These are phyloP conservation scores for Gamarada debralockiae DNA, from an alignment of 495 filamentous ascomycete species.

Conservation along the genomic window DNA sequence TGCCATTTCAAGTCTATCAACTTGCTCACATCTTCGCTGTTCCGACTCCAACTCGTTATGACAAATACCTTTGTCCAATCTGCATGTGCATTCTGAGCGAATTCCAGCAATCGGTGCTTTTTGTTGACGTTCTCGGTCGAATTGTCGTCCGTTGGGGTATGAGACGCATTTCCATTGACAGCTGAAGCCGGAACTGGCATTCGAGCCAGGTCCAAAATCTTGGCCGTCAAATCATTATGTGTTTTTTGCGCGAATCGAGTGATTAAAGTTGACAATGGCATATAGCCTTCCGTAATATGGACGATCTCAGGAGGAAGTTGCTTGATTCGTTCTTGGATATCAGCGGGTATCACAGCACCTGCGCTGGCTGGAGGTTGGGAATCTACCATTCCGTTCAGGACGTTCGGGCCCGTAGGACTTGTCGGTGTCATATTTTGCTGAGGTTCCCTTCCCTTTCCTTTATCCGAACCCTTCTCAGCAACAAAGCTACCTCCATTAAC, in stretches of 20 bases:
- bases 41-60: constrained; percentile 80
- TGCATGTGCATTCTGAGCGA: constrained; percentile 51
- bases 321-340: constrained; percentile 31
- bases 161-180: constrained; percentile 45
- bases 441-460: constrained; percentile 22
- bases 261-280: constrained; percentile 66
- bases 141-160: constrained; percentile 43
- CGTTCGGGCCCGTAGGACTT: constrained; percentile 20
- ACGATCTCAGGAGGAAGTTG: constrained; percentile 69
- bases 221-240: constrained; percentile 67
- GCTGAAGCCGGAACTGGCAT: constrained; percentile 47
- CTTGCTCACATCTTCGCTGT: constrained; percentile 69
- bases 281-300: constrained; percentile 73
- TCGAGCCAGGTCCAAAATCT: constrained; percentile 66
- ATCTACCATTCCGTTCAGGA: constrained; percentile 15
- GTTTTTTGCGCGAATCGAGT: constrained; percentile 76
- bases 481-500: constrained; percentile 21
- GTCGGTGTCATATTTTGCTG: constrained; percentile 22
- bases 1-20: constrained; percentile 81
- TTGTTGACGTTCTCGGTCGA: constrained; percentile 69
- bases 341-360: background rate
- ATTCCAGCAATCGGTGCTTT: constrained; percentile 72
- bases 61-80: constrained; percentile 88
- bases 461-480: constrained; percentile 16
- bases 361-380: background rate